Evolutionary conservation across 2,329 filamentous ascomycete species (phyloP), one percentile per base, ranked within the genome.

Genomic region (Apiospora kogelbergensis): DNA sequence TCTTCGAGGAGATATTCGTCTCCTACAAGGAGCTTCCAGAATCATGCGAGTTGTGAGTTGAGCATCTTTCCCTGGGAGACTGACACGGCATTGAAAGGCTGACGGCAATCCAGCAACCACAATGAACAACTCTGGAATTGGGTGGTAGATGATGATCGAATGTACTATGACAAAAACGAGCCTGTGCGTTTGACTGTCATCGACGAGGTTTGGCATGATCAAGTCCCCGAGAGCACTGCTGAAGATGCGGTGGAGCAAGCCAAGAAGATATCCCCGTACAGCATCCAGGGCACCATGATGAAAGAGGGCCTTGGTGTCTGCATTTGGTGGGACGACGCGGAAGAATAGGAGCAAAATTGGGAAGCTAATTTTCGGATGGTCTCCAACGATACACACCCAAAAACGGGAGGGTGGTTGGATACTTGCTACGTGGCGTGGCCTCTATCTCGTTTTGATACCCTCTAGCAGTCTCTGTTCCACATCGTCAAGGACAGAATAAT

Each of bases 1-100:
- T 99, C 80, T 99, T 98, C 74, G 93, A 95, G 74, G 95, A 98
- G 72, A 94, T 99, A 41, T 91, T 93, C 70, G 89, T 98, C 71
- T 93, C 88, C 0, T 89, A 88, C 44, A 87, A 90, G 68, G 89
- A 93, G 72, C 85, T 97, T 4, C 92, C 94, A 46, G 89, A 92
- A 37, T 90, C 89, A n/a, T 89, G 90, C 33, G 87, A 89, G 77
- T 97, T 93, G 91, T 94, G 81, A 81, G 90, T 82, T 33, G 46
- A 17, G 17, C 30, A n/a, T 22, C 20, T n/a, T 63, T 3, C 30
- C 57, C 42, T n/a, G 5, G 74, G 22, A 46, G 26, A 45, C 22
- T 67, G 65, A 30, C 24, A 30, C 37, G 68, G 46, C 48, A 63
- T 44, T 74, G 75, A 71, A 76, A 74, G 33, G 68, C 73, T 80